A percentile compares a stretch with the other conserved stretches of the same genome.
Conservation (phyloP, 2,329 filamentous ascomycete genomes). For the Penicillium janthinellum region DNA sequence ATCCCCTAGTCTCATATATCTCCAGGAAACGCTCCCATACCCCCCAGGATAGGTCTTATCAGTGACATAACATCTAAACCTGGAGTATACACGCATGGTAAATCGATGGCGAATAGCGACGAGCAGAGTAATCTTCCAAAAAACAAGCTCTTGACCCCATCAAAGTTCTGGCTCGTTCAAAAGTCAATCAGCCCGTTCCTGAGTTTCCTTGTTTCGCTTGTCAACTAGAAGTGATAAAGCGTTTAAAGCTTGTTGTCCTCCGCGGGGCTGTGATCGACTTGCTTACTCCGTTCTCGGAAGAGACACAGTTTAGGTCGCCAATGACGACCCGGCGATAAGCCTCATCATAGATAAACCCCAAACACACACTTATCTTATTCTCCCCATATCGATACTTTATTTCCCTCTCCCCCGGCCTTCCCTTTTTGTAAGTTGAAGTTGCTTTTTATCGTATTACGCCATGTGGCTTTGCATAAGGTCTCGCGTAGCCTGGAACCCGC, state of each 20-base stretch:
- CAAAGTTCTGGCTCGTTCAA: background rate
- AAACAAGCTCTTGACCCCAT: background rate
- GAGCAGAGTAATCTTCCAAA: background rate
- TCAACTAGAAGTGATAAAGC: background rate
- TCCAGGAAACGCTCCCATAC: background rate
- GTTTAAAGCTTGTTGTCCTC: background rate
- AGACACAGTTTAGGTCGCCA: background rate
- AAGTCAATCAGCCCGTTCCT: background rate
- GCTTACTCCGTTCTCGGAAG: background rate
- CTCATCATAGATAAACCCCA: background rate
- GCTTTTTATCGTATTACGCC: background rate
- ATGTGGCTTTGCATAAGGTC: background rate
- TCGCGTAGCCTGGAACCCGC: background rate
- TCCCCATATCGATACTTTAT: constrained; percentile 1
- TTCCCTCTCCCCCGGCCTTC: constrained; percentile 24
- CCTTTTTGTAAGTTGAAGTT: constrained; percentile 15
- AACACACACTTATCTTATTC: background rate
- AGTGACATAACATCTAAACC: background rate
- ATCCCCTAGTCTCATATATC: background rate
- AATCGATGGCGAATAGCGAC: background rate
- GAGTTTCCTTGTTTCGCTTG: background rate
- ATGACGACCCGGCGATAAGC: constrained; percentile 12
- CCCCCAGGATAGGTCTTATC: background rate
- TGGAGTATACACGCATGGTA: background rate
- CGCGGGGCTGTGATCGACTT: background rate